A percentile compares a stretch with the other conserved stretches of the same genome.
phyloP scores from a whole-genome alignment of 2,329 filamentous ascomycete species.

The Pestalotiopsis sp. region DNA sequence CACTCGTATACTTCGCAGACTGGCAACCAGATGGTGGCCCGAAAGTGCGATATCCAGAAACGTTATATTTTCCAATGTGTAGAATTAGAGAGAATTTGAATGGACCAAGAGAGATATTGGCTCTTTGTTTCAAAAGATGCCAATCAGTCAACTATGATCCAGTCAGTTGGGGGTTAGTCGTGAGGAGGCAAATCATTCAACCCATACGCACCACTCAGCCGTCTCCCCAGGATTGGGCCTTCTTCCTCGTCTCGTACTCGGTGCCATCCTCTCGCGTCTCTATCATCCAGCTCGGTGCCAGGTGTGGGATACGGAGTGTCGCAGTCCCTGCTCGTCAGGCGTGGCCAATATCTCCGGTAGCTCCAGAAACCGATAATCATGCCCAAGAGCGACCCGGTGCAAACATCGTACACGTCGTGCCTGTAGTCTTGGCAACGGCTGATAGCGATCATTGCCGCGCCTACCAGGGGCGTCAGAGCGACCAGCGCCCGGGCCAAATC shows the following conservation, averaged over 20 bases:
- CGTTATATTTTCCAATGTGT: background rate
- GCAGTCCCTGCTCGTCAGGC: slow-evolving; percentile 53
- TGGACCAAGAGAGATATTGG: background rate
- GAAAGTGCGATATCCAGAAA: background rate
- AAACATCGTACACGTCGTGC: slow-evolving; percentile 73
- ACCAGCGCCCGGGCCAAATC: slow-evolving; percentile 60
- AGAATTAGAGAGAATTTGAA: background rate
- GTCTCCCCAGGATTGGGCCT: slow-evolving; percentile 33
- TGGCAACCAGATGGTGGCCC: background rate
- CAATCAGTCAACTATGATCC: slow-evolving; percentile 26
- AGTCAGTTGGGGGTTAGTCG: slow-evolving; percentile 1
- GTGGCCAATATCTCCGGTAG: slow-evolving; percentile 67
- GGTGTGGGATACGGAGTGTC: slow-evolving; percentile 60
- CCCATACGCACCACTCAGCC: slow-evolving; percentile 31
- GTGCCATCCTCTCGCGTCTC: slow-evolving; percentile 33
- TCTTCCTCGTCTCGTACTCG: slow-evolving; percentile 59
- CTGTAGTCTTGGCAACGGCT: slow-evolving; percentile 71
- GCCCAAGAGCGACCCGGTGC: slow-evolving; percentile 62
- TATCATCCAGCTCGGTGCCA: slow-evolving; percentile 30
- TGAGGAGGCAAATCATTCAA: slow-evolving; percentile 7
- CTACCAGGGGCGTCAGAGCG: slow-evolving; percentile 61
- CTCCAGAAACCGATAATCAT: slow-evolving; percentile 65
- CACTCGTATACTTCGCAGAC: background rate
- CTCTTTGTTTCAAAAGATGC: background rate
- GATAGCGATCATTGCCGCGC: slow-evolving; percentile 69